Conservation (phyloP, 768 basidiomycete genomes). For the Hortiboletus campestris region DNA sequence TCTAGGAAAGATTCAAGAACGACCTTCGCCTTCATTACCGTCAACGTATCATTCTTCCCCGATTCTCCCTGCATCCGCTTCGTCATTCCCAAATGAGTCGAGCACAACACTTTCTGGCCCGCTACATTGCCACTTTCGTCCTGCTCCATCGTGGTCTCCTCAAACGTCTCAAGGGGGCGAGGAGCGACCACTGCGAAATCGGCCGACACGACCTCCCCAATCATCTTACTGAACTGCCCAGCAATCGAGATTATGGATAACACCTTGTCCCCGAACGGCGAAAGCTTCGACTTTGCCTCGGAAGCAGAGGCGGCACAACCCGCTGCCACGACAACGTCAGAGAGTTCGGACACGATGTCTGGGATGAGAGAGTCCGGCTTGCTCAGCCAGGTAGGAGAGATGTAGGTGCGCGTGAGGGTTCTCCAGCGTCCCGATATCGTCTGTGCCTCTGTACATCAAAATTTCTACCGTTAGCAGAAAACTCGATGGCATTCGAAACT, state of each 20-base stretch:
- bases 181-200: conserved; percentile 7
- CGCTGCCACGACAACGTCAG: conserved; percentile 8
- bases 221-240: conserved; percentile 3
- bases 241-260: conserved; percentile 1
- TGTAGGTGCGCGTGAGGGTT: conserved; percentile 9
- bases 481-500: neutral
- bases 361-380: neutral
- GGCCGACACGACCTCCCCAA: conserved; percentile 2
- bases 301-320: conserved; percentile 1
- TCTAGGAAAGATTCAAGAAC: conserved; percentile 12
- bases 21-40: conserved; percentile 8
- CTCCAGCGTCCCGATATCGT: conserved; percentile 12
- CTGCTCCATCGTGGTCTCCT: conserved; percentile 12
- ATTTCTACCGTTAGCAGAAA: neutral
- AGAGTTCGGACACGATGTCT: neutral
- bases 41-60: neutral
- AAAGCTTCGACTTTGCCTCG: neutral
- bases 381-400: neutral
- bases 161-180: neutral
- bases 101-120: conserved; percentile 10
- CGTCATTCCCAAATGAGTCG: conserved; percentile 14
- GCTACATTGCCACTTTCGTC: neutral
- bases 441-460: conserved; percentile 3
- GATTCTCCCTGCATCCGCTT: conserved; percentile 1
- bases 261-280: conserved; percentile 3